phyloP scores from a whole-genome alignment of 208 protist genomes.

The Acanthamoeba castellanii region DNA sequence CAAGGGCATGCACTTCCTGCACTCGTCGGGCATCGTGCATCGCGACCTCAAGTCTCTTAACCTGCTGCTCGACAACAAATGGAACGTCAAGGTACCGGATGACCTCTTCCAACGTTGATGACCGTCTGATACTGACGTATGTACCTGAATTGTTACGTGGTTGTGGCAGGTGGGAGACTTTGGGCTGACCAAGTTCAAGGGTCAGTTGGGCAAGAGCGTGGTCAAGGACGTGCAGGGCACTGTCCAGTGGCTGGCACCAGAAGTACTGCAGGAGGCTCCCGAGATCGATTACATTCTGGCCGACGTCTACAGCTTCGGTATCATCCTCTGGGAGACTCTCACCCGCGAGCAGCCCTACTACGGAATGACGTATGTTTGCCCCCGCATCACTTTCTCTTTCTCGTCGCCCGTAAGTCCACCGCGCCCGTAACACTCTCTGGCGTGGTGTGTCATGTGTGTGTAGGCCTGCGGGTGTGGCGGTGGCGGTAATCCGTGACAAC shows the following conservation, averaged over 20 bases:
- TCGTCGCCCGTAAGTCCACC: no score
- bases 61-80: constrained; percentile 65
- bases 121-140: not conserved
- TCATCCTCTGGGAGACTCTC: not conserved
- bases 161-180: constrained; percentile 26
- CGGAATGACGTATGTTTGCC: not conserved
- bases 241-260: constrained; percentile 19
- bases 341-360: not conserved
- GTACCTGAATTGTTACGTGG: not conserved
- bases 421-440: not conserved
- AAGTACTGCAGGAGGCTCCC: not conserved
- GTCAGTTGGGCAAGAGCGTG: constrained; percentile 2
- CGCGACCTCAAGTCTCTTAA: constrained; percentile 70
- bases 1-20: constrained; percentile 42
- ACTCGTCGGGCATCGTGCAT: constrained; percentile 67
- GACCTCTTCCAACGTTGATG: not conserved
- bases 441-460: not conserved
- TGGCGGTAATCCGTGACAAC: constrained; percentile 5
- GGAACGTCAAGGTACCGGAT: constrained; percentile 62
- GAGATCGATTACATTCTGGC: not conserved
- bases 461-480: not conserved
- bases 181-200: constrained; percentile 54
- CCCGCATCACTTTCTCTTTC: not conserved
- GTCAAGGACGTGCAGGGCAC: constrained; percentile 2
- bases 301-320: constrained; percentile 29